These are phyloP conservation scores for Solanum bulbocastanum DNA, from an alignment of 257 asterid genomes.

Conservation along the genomic window DNA sequence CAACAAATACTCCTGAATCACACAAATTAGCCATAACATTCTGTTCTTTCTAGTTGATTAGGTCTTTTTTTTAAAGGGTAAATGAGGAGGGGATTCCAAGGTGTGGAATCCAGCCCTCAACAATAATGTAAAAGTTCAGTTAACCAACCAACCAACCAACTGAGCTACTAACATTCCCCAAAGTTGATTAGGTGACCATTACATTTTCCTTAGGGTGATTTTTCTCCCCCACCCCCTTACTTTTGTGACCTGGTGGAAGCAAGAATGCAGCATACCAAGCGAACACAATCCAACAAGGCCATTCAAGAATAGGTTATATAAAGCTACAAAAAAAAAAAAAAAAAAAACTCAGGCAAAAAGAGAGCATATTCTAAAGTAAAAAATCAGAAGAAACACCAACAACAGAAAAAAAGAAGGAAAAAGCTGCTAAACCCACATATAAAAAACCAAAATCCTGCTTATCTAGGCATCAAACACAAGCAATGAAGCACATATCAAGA, in stretches of 20 bases:
- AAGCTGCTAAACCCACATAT: constrained; percentile 3
- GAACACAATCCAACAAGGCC: not conserved
- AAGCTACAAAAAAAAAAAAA: not conserved
- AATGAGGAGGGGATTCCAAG: not conserved
- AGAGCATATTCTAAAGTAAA: not conserved
- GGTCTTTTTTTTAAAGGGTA: not conserved
- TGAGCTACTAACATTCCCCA: not conserved
- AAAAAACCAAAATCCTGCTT: not conserved
- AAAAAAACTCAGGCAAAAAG: not conserved
- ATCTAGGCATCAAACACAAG: not conserved
- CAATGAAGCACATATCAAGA: not conserved
- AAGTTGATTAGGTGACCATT: not conserved
- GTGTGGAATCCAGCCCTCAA: not conserved
- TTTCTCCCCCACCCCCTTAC: not conserved
- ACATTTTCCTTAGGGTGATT: not conserved
- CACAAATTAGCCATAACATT: not conserved
- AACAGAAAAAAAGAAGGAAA: not conserved
- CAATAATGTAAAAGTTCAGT: not conserved
- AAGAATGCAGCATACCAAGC: not conserved
- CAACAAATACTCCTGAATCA: not conserved
- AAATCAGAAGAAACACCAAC: not conserved
- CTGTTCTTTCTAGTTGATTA: not conserved
- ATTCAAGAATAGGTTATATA: not conserved
- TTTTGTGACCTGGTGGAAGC: not conserved
- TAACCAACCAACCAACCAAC: not conserved